Conservation (phyloP, 805 yeast species). For the Lachancea nothofagi region DNA sequence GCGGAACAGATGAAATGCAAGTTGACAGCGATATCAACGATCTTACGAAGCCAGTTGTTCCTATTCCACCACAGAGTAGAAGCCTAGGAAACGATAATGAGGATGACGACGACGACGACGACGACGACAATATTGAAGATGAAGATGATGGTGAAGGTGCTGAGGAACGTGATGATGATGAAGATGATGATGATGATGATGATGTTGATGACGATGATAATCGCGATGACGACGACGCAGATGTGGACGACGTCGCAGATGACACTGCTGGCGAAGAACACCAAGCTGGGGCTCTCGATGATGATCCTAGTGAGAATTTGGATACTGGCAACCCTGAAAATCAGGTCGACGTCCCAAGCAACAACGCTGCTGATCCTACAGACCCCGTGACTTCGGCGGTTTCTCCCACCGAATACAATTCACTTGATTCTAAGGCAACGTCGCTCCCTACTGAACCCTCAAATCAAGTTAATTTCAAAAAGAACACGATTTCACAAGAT, state of each 20-base stretch:
- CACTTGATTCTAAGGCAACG: conserved; percentile 8
- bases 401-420: background rate
- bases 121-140: conserved; percentile 14
- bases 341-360: conserved; percentile 3
- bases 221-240: conserved; percentile 14
- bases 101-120: conserved; percentile 12
- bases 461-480: conserved; percentile 14
- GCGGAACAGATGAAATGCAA: conserved; percentile 3
- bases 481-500: conserved; percentile 19
- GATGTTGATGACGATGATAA: conserved; percentile 6
- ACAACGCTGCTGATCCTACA: background rate
- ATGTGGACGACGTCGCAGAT: conserved; percentile 14
- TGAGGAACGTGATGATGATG: conserved; percentile 7
- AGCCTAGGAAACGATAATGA: conserved; percentile 8
- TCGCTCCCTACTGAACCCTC: conserved; percentile 12
- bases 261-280: conserved; percentile 7
- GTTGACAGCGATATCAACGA: conserved; percentile 5
- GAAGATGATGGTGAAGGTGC: conserved; percentile 12
- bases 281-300: background rate
- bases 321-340: background rate
- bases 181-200: conserved; percentile 4
- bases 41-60: conserved; percentile 10
- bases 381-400: conserved; percentile 3
- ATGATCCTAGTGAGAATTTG: conserved; percentile 8
- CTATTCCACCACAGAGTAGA: conserved; percentile 2